Percentiles rank a stretch among this genome's conserved stretches.
These are phyloP conservation scores for Picocystis sp. DNA, from an alignment of 163 green algal species.

Conservation along the genomic window DNA sequence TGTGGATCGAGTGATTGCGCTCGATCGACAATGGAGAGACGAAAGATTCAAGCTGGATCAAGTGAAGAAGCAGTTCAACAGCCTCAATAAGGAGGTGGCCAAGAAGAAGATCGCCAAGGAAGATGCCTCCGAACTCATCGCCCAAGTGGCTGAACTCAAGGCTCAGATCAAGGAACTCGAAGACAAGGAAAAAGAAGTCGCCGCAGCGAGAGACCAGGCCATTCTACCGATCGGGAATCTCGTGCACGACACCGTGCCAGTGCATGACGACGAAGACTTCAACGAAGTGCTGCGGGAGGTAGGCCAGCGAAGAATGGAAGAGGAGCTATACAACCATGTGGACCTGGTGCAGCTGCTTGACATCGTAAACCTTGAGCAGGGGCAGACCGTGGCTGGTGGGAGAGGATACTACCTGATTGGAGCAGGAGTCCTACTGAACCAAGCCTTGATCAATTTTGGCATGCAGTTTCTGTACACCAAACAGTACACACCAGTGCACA, in stretches of 20 bases:
- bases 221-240: conserved; percentile 78
- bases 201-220: conserved; percentile 12
- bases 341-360: conserved; percentile 81
- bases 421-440: conserved; percentile 91
- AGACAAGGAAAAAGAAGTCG: conserved; percentile 38
- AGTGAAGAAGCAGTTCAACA: conserved; percentile 82
- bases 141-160: conserved; percentile 64
- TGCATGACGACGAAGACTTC: conserved; percentile 71
- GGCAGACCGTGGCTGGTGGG: conserved; percentile 47
- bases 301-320: conserved; percentile 72
- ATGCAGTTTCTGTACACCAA: conserved; percentile 47
- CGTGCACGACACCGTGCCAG: conserved; percentile 87
- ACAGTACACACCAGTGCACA: conserved; percentile 74
- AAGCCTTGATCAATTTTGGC: conserved; percentile 73
- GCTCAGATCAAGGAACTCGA: conserved; percentile 34
- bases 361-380: conserved; percentile 83
- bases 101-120: conserved; percentile 49
- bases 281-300: conserved; percentile 4
- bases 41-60: conserved; percentile 54
- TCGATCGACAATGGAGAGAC: conserved; percentile 63
- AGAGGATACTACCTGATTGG: conserved; percentile 91
- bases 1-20: conserved; percentile 82
- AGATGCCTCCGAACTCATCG: conserved; percentile 62
- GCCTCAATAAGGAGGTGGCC: conserved; percentile 77
- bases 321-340: conserved; percentile 80